Evolutionary conservation across 176 grass and related monocot genomes (phyloP).

Genomic region (barley (Hordeum vulgare)): DNA sequence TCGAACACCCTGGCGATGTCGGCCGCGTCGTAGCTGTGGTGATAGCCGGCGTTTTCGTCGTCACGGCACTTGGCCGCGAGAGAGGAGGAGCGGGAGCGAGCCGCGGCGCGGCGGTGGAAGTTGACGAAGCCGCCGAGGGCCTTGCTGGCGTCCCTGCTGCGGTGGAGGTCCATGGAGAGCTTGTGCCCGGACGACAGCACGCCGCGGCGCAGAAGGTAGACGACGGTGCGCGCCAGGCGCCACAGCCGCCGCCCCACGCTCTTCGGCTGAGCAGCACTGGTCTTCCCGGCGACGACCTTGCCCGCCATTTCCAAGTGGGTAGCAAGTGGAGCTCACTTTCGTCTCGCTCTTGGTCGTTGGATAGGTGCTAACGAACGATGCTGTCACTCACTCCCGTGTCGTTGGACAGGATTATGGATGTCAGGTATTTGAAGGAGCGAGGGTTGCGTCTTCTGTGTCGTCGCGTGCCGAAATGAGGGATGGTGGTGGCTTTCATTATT

Average conservation of each 20-base stretch:
- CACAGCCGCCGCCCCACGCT: slow-evolving; percentile 45
- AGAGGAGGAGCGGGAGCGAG: not conserved
- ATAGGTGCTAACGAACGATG: no score
- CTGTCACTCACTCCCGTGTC: not conserved
- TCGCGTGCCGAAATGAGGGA: not conserved
- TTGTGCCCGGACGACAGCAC: slow-evolving; percentile 48
- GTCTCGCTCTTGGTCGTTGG: no score
- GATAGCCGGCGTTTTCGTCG: not conserved
- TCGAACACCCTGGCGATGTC: slow-evolving; percentile 59
- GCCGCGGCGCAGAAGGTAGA: slow-evolving; percentile 58
- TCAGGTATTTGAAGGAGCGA: not conserved
- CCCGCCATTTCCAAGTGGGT: not conserved
- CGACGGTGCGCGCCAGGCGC: slow-evolving; percentile 51
- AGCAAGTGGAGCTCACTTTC: no score
- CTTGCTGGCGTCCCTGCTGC: slow-evolving; percentile 65
- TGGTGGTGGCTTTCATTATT: not conserved
- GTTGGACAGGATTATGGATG: not conserved
- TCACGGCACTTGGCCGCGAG: not conserved
- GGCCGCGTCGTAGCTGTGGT: slow-evolving; percentile 40
- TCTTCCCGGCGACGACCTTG: not conserved
- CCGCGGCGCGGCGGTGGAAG: slow-evolving; percentile 21
- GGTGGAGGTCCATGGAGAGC: slow-evolving; percentile 60
- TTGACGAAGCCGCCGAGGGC: slow-evolving; percentile 51
- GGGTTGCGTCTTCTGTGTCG: not conserved
- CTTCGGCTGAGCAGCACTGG: not conserved